Base-by-base conservation (phyloP, 345 rosid species). In the Brassica carinata region DNA sequence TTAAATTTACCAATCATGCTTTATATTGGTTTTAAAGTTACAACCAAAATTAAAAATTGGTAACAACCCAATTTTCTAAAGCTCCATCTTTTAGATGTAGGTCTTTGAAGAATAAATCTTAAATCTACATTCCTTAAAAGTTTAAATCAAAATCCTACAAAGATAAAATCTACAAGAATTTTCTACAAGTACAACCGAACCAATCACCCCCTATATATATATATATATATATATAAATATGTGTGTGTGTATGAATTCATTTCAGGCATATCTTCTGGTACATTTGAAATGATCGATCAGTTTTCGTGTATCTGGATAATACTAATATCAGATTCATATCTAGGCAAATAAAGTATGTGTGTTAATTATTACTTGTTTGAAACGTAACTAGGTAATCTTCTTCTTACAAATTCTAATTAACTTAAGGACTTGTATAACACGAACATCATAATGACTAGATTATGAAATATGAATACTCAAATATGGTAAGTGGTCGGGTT, bases 381-480 rank as follows among this genome's bases (percentile, higher is more conserved):
- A 67, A 76, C 43, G 67, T 36, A 67, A 67, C 61, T 26, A 76
- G 67, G 51, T 10, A 23, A 13, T 9, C 4, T 67, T 23, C 27
- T 26, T 23, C 48, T 55, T 58, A 13, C 36, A 53, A 48, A 17
- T 30, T 74, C 34, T 33, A 53, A 66, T 26, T 66, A 75, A 55
- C 27, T 36, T 36, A 27, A 75, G 9, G 17, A 75, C 65, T 75
- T 75, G 72, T 55, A 76, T 14, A 67, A 75, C 66, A 75, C 79
- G 79, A 5, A 34, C 72, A 53, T 55, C 71, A 34, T 67, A 65
- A 75, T 51, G 26, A 65, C 5, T 30, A 74, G 5, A 30, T 64
- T 74, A 23, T 65, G 64, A 51, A 30, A 45, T 74, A 23, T 65
- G 64, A 51, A 66, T 19, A 33, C 17, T 43, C 43, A 43, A 74